phyloP scores from a whole-genome alignment of 257 asterid species.

The Fraxinus cuspidata region DNA sequence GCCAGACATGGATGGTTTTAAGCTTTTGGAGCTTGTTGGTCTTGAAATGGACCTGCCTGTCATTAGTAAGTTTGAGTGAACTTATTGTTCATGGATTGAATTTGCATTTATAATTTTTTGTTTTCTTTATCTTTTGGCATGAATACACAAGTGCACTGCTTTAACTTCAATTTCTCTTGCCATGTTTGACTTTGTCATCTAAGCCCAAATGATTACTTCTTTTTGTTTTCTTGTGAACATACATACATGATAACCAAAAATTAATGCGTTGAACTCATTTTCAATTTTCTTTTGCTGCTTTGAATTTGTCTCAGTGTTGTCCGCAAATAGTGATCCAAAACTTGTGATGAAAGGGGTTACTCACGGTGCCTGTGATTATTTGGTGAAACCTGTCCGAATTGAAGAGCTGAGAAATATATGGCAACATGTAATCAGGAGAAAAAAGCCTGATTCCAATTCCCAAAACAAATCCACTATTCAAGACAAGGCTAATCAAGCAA shows the following conservation, averaged over 20 bases:
- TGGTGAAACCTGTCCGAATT: constrained; percentile 66
- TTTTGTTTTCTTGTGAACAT: background rate
- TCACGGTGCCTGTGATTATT: constrained; percentile 74
- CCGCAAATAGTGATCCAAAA: constrained; percentile 56
- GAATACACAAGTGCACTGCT: background rate
- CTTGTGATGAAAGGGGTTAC: constrained; percentile 66
- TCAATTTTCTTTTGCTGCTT: background rate
- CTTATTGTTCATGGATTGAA: background rate
- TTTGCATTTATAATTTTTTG: background rate
- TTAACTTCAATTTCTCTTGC: background rate
- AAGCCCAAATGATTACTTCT: background rate
- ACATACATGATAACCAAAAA: background rate
- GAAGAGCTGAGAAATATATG: constrained; percentile 67
- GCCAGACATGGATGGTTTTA: background rate
- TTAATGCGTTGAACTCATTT: background rate
- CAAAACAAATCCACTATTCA: constrained; percentile 35
- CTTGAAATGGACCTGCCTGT: constrained; percentile 74
- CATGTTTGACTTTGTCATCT: constrained; percentile 4
- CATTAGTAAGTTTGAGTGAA: constrained; percentile 45
- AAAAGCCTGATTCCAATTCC: constrained; percentile 38
- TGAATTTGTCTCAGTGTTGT: constrained; percentile 52
- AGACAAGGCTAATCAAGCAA: constrained; percentile 34
- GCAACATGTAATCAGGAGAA: constrained; percentile 64
- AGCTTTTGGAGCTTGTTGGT: constrained; percentile 26
- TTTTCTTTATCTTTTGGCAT: background rate